Conservation (phyloP, 106 monocot genomes). For the Acorus gramineus region DNA sequence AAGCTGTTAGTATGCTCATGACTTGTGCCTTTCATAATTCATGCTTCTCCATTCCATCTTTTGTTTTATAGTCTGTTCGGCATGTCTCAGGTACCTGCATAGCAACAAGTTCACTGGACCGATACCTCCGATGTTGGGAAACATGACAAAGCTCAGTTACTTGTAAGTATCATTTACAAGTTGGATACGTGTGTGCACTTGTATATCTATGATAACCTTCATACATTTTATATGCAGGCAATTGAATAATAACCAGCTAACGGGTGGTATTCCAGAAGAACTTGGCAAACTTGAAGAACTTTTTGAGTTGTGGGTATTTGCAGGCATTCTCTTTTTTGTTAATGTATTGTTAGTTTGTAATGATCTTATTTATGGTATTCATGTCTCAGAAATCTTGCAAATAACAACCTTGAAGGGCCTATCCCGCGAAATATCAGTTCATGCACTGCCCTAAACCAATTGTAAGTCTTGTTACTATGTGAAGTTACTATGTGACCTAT, state of each 20-base stretch:
- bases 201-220: background rate
- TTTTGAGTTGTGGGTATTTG: conserved; percentile 69
- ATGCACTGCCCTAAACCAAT: conserved; percentile 77
- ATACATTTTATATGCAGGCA: conserved; percentile 30
- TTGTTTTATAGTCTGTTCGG: background rate
- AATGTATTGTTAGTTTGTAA: background rate
- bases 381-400: conserved; percentile 69
- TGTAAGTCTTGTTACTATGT: conserved; percentile 35
- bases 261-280: conserved; percentile 68
- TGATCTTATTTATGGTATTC: background rate
- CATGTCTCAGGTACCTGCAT: conserved; percentile 64
- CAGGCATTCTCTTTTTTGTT: background rate
- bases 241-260: conserved; percentile 73
- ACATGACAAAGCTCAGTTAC: conserved; percentile 96
- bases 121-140: conserved; percentile 92
- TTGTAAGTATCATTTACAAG: conserved; percentile 36
- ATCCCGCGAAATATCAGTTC: conserved; percentile 80
- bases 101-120: conserved; percentile 84
- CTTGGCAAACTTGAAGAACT: conserved; percentile 85
- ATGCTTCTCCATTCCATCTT: background rate
- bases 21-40: background rate
- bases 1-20: conserved; percentile 52
- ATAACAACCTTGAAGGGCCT: conserved; percentile 80
- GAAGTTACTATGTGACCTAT: background rate
- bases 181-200: background rate